Percentiles rank a stretch among this genome's conserved stretches.
These are phyloP conservation scores for Lentinula lateritia DNA, from an alignment of 768 basidiomycete species.

Conservation along the genomic window DNA sequence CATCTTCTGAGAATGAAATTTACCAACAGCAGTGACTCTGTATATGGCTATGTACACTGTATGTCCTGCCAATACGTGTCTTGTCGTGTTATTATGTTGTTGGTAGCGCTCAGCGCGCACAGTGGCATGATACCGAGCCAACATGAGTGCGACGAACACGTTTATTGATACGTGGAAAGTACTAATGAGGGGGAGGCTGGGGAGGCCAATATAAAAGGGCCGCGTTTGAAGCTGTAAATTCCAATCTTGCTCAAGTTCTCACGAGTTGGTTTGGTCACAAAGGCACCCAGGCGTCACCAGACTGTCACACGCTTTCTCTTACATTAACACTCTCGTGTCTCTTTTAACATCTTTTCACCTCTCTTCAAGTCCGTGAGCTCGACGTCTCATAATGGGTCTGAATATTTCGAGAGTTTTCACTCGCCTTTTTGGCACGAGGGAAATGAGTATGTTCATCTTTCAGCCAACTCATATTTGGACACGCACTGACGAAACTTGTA, in stretches of 20 bases:
- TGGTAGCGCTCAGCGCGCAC: background rate
- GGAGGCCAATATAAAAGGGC: constrained; percentile 5
- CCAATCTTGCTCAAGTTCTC: background rate
- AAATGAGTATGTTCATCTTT: constrained; percentile 81
- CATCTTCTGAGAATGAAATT: too few species aligned
- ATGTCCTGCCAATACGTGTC: background rate
- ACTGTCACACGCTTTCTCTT: constrained; percentile 5
- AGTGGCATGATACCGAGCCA: background rate
- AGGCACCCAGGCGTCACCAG: background rate
- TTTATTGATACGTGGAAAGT: background rate
- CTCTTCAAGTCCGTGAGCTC: constrained; percentile 22
- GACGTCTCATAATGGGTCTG: constrained; percentile 63
- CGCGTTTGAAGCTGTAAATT: background rate
- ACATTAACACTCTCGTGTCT: constrained; percentile 19
- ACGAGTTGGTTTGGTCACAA: background rate
- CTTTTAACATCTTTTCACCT: constrained; percentile 14
- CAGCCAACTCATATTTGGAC: constrained; percentile 22
- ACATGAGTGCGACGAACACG: background rate
- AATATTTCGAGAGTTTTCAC: constrained; percentile 70
- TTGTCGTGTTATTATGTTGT: background rate
- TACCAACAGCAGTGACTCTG: too few species aligned
- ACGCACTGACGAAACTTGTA: constrained; percentile 29
- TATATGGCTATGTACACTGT: too few species aligned
- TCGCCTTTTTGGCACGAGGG: constrained; percentile 95
- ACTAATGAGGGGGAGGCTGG: background rate